Evolutionary conservation across 2,329 filamentous ascomycete species (phyloP).

Genomic region (Leptographium flavum): DNA sequence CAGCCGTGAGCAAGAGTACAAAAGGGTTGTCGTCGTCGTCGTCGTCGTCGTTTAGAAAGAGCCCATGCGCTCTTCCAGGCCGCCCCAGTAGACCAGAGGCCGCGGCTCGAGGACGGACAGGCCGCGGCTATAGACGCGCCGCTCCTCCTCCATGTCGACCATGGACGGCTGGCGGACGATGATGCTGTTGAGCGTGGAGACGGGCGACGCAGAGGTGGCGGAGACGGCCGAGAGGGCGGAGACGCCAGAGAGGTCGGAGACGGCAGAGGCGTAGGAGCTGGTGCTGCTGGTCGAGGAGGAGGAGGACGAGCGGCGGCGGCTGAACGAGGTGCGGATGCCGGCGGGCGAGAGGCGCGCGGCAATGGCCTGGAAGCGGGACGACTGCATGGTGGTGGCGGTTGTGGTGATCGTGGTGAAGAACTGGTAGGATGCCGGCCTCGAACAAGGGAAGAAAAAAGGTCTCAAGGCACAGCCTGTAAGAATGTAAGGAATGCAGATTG

Average conservation of each 20-base stretch:
- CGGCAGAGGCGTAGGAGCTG: constrained; percentile 24
- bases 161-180: constrained; percentile 44
- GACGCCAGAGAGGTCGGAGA: constrained; percentile 26
- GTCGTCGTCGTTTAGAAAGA: constrained; percentile 15
- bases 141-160: constrained; percentile 43
- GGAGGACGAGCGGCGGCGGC: constrained; percentile 34
- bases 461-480: no score
- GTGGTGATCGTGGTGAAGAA: background rate
- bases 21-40: no score
- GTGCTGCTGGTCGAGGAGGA: constrained; percentile 21
- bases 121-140: constrained; percentile 34
- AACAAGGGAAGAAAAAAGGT: no score
- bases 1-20: background rate
- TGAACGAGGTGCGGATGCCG: constrained; percentile 36
- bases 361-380: constrained; percentile 34
- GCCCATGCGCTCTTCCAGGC: constrained; percentile 45
- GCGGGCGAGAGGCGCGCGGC: constrained; percentile 35
- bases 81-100: constrained; percentile 49
- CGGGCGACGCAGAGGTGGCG: constrained; percentile 27
- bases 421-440: background rate
- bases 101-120: constrained; percentile 45
- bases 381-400: constrained; percentile 24
- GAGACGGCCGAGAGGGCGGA: constrained; percentile 29
- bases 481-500: no score
- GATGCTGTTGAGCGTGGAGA: constrained; percentile 42